These are phyloP conservation scores for Betula pendula DNA, from an alignment of 306 rosid species.

Conservation along the genomic window DNA sequence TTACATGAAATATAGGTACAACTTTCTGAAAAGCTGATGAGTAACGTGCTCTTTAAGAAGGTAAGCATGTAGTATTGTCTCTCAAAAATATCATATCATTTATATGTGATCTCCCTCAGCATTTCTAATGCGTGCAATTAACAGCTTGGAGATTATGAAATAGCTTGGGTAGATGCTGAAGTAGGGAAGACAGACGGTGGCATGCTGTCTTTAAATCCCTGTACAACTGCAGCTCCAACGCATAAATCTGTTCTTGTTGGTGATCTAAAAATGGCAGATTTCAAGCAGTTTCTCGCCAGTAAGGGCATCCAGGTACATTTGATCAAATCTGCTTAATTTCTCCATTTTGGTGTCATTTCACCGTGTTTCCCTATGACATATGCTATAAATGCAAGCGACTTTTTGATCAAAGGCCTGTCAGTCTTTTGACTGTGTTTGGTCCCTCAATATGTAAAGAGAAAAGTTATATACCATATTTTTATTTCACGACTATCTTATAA, in stretches of 20 bases:
- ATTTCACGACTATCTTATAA: no score
- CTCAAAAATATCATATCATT: background rate
- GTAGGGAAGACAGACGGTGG: slow-evolving; percentile 73
- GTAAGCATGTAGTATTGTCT: slow-evolving; percentile 33
- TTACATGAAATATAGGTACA: slow-evolving; percentile 64
- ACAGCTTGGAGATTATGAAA: slow-evolving; percentile 89
- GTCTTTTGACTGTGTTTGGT: slow-evolving; percentile 17
- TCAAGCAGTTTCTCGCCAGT: slow-evolving; percentile 90
- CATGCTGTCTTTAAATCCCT: slow-evolving; percentile 62
- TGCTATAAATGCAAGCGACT: background rate
- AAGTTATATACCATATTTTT: no score
- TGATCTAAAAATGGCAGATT: slow-evolving; percentile 87
- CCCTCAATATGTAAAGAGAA: background rate
- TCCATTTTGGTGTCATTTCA: background rate
- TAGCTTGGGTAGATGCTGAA: slow-evolving; percentile 92
- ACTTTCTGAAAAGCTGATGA: slow-evolving; percentile 91
- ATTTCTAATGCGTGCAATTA: slow-evolving; percentile 24
- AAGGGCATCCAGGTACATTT: slow-evolving; percentile 80
- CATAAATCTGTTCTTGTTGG: slow-evolving; percentile 94
- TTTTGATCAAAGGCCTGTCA: background rate
- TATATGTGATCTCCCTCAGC: slow-evolving; percentile 12
- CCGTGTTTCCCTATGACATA: background rate
- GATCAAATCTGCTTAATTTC: slow-evolving; percentile 2
- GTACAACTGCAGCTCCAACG: slow-evolving; percentile 58
- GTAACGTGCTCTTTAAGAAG: slow-evolving; percentile 88